These are phyloP conservation scores for Teratosphaeria gauchensis DNA, from an alignment of 2,329 filamentous ascomycete genomes.

Conservation along the genomic window DNA sequence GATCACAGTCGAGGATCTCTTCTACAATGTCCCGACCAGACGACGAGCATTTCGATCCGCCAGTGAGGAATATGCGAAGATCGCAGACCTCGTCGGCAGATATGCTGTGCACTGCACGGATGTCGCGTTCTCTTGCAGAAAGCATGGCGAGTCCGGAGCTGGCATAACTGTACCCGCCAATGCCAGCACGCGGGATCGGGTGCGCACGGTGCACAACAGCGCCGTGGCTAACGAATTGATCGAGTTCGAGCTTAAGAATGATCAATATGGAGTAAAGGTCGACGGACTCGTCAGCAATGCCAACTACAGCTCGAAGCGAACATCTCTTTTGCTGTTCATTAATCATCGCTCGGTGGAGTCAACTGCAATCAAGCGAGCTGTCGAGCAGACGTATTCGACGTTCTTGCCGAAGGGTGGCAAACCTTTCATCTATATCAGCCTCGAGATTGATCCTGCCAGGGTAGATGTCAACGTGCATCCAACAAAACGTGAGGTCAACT, in stretches of 20 bases:
- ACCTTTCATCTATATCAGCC: conserved; percentile 83
- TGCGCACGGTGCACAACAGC: conserved; percentile 81
- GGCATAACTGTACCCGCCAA: conserved; percentile 69
- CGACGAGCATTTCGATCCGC: conserved; percentile 81
- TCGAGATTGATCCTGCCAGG: conserved; percentile 83
- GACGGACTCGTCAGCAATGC: conserved; percentile 80
- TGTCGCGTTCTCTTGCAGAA: conserved; percentile 96
- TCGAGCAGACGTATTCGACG: conserved; percentile 79
- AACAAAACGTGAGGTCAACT: conserved; percentile 93
- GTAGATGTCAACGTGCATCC: conserved; percentile 98
- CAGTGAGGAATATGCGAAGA: conserved; percentile 95
- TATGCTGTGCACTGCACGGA: conserved; percentile 86
- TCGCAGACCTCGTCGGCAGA: conserved; percentile 84
- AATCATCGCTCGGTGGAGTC: conserved; percentile 94
- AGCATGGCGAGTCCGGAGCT: conserved; percentile 77
- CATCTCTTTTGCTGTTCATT: conserved; percentile 81
- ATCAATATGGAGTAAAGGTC: conserved; percentile 74
- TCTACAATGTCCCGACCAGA: conserved; percentile 89
- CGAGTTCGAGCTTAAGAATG: conserved; percentile 60
- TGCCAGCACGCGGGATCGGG: conserved; percentile 67
- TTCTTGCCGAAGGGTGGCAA: conserved; percentile 92
- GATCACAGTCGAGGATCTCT: conserved; percentile 89
- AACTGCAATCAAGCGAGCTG: conserved; percentile 70
- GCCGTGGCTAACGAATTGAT: conserved; percentile 81
- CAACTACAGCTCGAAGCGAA: conserved; percentile 89